A percentile compares a stretch with the other conserved stretches of the same genome.
These are phyloP conservation scores for Canariomyces notabilis DNA, from an alignment of 2,329 filamentous ascomycete species.

Conservation along the genomic window DNA sequence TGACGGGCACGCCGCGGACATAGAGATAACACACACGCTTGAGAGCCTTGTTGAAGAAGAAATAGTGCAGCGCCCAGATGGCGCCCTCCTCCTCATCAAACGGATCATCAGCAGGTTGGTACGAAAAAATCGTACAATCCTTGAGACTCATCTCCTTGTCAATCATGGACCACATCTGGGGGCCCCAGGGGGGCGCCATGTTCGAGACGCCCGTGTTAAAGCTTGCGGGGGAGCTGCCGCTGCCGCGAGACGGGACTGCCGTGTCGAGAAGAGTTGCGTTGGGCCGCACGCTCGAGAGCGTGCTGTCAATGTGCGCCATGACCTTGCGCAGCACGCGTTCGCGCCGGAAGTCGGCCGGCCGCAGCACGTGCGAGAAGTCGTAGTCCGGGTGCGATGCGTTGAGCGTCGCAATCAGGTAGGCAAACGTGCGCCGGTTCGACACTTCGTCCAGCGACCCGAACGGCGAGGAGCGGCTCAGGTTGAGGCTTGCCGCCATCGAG, in stretches of 20 bases:
- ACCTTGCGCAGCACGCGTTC: conserved; percentile 75
- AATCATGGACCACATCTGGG: conserved; percentile 85
- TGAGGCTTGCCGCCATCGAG: conserved; percentile 61
- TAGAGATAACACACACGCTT: conserved; percentile 95
- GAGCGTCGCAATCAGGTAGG: conserved; percentile 91
- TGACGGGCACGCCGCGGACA: conserved; percentile 78
- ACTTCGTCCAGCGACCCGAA: conserved; percentile 88
- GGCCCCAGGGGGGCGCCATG: conserved; percentile 71
- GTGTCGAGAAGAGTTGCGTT: conserved; percentile 41
- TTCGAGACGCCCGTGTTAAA: conserved; percentile 38
- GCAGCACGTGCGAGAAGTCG: conserved; percentile 89
- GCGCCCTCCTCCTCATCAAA: conserved; percentile 89
- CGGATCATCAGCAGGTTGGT: conserved; percentile 81
- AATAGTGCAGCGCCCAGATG: conserved; percentile 94
- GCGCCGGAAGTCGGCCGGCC: conserved; percentile 83
- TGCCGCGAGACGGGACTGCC: conserved; percentile 39
- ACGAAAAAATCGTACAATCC: conserved; percentile 85
- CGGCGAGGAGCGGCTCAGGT: conserved; percentile 80
- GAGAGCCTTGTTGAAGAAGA: conserved; percentile 90
- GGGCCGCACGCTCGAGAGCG: conserved; percentile 79
- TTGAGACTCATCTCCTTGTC: conserved; percentile 92
- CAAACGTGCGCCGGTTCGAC: conserved; percentile 84
- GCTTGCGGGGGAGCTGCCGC: conserved; percentile 33
- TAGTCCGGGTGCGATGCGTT: conserved; percentile 96
- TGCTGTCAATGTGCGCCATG: conserved; percentile 83